A percentile compares a stretch with the other conserved stretches of the same genome.
Evolutionary conservation across 2,329 filamentous ascomycete genomes (phyloP).

Genomic region (Rutstroemia sp.): DNA sequence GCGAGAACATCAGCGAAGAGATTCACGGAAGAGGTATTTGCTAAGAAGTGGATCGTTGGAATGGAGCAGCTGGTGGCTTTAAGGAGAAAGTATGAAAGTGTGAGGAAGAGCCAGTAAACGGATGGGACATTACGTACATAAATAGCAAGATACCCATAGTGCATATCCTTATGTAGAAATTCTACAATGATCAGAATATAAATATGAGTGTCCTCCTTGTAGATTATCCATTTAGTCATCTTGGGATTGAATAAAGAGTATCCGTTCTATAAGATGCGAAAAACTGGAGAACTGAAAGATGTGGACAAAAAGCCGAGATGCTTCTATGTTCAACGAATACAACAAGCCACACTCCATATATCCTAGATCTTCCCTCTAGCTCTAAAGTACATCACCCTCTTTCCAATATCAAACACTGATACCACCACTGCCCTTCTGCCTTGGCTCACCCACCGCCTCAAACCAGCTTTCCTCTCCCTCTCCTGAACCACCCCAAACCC

Average conservation of each 20-base stretch:
- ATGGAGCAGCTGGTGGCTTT: slow-evolving; percentile 60
- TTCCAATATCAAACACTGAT: not conserved
- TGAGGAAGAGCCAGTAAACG: not conserved
- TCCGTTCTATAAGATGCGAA: too few relatives aligned
- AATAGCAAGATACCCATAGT: not conserved
- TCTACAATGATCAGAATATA: too few relatives aligned
- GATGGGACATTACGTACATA: not conserved
- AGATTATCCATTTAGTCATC: too few relatives aligned
- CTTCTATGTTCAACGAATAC: too few relatives aligned
- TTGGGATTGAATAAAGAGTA: too few relatives aligned
- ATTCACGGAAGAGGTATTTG: slow-evolving; percentile 86
- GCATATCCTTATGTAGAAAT: too few relatives aligned
- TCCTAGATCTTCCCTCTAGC: not conserved
- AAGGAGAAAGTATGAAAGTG: slow-evolving; percentile 5
- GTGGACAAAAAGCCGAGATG: too few relatives aligned
- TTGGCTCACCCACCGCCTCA: slow-evolving; percentile 69
- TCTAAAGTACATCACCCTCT: not conserved
- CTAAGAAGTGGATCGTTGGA: slow-evolving; percentile 66
- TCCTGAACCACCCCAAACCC: slow-evolving; percentile 55
- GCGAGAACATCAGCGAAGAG: slow-evolving; percentile 72
- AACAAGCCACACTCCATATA: too few relatives aligned
- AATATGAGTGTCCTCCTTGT: too few relatives aligned
- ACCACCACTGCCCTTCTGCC: slow-evolving; percentile 51
- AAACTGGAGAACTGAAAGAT: too few relatives aligned
- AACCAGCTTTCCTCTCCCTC: slow-evolving; percentile 69